Base-by-base conservation (phyloP, 352 stramenopile species). In the Phytophthora tubulina region DNA sequence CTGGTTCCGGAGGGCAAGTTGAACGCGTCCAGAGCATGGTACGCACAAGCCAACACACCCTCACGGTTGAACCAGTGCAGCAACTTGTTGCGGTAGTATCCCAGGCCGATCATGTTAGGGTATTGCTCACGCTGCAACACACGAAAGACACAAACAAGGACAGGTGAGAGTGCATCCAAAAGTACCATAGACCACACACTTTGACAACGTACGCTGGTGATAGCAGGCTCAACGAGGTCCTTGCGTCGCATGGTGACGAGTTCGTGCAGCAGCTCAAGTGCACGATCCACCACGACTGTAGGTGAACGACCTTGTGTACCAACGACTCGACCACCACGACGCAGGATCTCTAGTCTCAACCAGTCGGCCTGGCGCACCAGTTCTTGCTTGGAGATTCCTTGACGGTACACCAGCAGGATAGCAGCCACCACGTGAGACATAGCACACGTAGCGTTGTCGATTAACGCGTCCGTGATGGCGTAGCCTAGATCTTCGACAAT, bases 21-120 rank as follows among this genome's bases (percentile, higher is more conserved):
- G 60, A 83, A 88, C 9, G 72, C 79, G 21, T 86, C 73, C 9
- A 94, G 63, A 30, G 88, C 86, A 67, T 93, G 84, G 54, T 85
- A 94, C 3, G 88, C 86, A 70, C 86, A 93, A 11, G 88, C 86
- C 17, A 94, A 27, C n/a, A 94, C 84, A 46, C 87, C 89, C 54
- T 96, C 89, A 15, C 72, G 75, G 72, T 90, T 88, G 68, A 96
- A 96, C 89, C 86, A 94, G 73, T 96, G 89, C 57, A 96, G 66
- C 17, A 96, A 68, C 66, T 96, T 96, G 73, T 96, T 96, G 70
- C 89, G 86, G 75, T 96, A 96, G 68, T 94, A 94, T 10, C 89
- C 89, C 2, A 96, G 75, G 3, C 87, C 87, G 64, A 96, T 94
- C 84, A 95, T 93, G 74, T 96, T 96, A 13, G 76, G 75, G 67